phyloP scores from a whole-genome alignment of 2,329 filamentous ascomycete genomes.

The Microsporum audouinii region DNA sequence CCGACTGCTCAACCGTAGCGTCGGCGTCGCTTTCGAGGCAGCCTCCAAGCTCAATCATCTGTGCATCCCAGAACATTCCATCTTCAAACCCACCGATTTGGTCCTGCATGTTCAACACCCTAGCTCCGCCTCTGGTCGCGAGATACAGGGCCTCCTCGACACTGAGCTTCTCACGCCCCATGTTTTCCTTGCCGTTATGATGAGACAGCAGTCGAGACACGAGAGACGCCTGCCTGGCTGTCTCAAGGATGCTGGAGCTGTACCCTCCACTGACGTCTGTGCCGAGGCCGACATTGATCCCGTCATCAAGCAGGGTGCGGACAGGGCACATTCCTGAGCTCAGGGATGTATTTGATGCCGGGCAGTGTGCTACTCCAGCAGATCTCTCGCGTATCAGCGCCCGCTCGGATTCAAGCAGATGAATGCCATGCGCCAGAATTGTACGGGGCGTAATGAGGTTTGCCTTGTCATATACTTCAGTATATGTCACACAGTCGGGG shows the following conservation, averaged over 20 bases:
- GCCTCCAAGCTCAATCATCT: conserved; percentile 59
- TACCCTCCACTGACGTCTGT: conserved; percentile 90
- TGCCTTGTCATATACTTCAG: conserved; percentile 64
- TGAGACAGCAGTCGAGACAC: conserved; percentile 62
- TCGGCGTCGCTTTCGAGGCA: conserved; percentile 12
- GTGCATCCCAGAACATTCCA: conserved; percentile 84
- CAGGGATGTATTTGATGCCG: conserved; percentile 71
- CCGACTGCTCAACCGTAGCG: conserved; percentile 16
- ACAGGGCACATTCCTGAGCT: conserved; percentile 70
- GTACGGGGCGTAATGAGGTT: conserved; percentile 61
- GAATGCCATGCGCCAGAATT: conserved; percentile 75
- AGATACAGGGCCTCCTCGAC: conserved; percentile 80
- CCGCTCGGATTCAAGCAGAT: conserved; percentile 58
- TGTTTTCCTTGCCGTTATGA: conserved; percentile 18
- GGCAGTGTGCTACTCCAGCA: conserved; percentile 71
- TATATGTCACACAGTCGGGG: conserved; percentile 53
- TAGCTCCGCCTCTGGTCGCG: conserved; percentile 76
- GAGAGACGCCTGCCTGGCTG: conserved; percentile 68
- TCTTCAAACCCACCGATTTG: conserved; percentile 70
- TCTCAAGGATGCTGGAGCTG: conserved; percentile 66
- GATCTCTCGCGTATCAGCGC: conserved; percentile 49
- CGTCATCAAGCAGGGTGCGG: conserved; percentile 59
- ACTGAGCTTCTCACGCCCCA: conserved; percentile 47
- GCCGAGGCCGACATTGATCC: conserved; percentile 70
- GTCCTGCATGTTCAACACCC: conserved; percentile 61